Percentiles rank a stretch among this genome's conserved stretches.
These are phyloP conservation scores for Exophiala phaeomuriformis DNA, from an alignment of 2,329 filamentous ascomycete genomes.

Conservation along the genomic window DNA sequence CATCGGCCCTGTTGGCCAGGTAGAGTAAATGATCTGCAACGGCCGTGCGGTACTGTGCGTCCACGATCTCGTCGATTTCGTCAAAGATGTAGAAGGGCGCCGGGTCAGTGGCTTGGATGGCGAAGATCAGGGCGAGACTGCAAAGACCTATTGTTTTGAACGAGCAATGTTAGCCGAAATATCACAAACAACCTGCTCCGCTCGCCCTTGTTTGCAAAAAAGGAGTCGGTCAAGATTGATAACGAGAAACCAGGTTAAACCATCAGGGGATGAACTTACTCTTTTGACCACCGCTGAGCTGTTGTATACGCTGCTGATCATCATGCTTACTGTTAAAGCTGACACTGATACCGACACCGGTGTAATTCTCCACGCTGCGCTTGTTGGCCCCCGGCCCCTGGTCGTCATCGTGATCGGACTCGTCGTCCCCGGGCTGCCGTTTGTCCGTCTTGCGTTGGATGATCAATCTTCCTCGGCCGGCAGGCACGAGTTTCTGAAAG, in stretches of 20 bases:
- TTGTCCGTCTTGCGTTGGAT: conserved; percentile 86
- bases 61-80: conserved; percentile 96
- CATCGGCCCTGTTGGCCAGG: conserved; percentile 59
- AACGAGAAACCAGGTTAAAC: background rate
- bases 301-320: conserved; percentile 95
- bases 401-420: conserved; percentile 49
- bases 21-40: conserved; percentile 82
- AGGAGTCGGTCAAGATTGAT: background rate
- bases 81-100: conserved; percentile 99
- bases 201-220: no score
- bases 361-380: conserved; percentile 79
- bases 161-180: conserved; percentile 14
- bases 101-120: conserved; percentile 95
- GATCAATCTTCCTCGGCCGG: conserved; percentile 81
- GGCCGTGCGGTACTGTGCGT: conserved; percentile 94
- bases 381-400: conserved; percentile 42
- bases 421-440: conserved; percentile 52
- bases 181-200: background rate
- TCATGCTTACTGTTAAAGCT: conserved; percentile 99
- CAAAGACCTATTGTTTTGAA: conserved; percentile 60
- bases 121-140: conserved; percentile 94
- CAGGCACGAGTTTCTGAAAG: conserved; percentile 90
- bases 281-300: conserved; percentile 95
- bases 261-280: conserved; percentile 50
- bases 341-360: conserved; percentile 90